phyloP scores from a whole-genome alignment of 2,329 filamentous ascomycete genomes.

The Alternaria brassicicola region DNA sequence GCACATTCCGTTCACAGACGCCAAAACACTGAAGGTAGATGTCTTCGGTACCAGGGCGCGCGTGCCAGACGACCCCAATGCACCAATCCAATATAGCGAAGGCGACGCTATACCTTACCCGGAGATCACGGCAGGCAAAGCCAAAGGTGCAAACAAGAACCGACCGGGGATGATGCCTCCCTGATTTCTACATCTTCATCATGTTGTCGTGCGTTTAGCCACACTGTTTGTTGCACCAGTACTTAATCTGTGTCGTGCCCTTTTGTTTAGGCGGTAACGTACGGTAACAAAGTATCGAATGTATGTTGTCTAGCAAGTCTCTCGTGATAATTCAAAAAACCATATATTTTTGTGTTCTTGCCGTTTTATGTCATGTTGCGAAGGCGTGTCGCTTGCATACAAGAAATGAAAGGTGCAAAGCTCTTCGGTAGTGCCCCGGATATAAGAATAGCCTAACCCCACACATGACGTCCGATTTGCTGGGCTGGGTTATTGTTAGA shows the following conservation, averaged over 20 bases:
- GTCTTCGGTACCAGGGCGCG: slow-evolving; percentile 23
- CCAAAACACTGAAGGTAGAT: slow-evolving; percentile 23
- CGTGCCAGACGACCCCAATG: slow-evolving; percentile 21
- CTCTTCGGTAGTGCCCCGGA: neutral
- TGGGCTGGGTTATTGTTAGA: neutral
- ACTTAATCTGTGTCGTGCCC: neutral
- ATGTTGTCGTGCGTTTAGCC: neutral
- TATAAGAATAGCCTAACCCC: slow-evolving; percentile 14
- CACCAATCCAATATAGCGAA: slow-evolving; percentile 24
- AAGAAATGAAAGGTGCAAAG: too few relatives aligned
- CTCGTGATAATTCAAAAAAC: too few relatives aligned
- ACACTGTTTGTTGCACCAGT: neutral
- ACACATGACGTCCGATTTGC: neutral
- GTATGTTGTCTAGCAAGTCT: neutral
- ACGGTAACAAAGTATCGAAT: too few relatives aligned
- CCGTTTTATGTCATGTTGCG: neutral
- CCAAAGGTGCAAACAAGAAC: neutral
- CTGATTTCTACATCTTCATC: neutral
- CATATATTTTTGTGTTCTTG: neutral
- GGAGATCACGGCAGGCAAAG: neutral
- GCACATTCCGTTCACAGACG: slow-evolving; percentile 12
- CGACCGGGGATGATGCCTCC: neutral
- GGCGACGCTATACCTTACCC: slow-evolving; percentile 19
- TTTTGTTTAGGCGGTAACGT: neutral
- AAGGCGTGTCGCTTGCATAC: neutral